Conservation (phyloP, 2,329 filamentous ascomycete genomes). For the Stachybotrys chartarum region DNA sequence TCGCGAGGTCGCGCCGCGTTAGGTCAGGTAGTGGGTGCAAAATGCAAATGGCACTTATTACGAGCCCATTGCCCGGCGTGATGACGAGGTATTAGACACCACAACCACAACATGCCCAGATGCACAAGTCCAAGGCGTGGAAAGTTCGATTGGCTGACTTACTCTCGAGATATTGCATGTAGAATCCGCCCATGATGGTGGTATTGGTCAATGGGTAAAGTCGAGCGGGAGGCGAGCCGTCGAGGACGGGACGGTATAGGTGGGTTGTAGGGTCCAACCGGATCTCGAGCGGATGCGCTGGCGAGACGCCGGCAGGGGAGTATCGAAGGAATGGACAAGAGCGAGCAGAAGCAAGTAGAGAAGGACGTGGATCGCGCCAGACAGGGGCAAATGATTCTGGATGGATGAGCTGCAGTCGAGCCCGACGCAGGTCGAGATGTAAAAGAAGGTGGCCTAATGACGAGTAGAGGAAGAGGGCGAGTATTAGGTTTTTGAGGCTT, state of each 20-base stretch:
- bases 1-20: background rate
- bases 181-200: constrained; percentile 54
- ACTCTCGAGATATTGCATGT: constrained; percentile 70
- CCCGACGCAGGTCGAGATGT: constrained; percentile 36
- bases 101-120: background rate
- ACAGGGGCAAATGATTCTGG: constrained; percentile 1
- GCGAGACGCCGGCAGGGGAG: background rate
- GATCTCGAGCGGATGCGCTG: background rate
- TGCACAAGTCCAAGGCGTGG: constrained; percentile 9
- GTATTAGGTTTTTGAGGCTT: constrained; percentile 6
- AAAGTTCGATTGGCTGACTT: constrained; percentile 37
- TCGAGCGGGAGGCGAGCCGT: background rate
- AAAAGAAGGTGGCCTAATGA: constrained; percentile 15
- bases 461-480: constrained; percentile 4
- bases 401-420: constrained; percentile 42
- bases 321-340: constrained; percentile 2
- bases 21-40: background rate
- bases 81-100: background rate
- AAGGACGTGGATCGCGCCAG: background rate
- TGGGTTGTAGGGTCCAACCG: background rate
- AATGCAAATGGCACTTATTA: background rate
- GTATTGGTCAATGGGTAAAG: constrained; percentile 16
- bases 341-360: background rate
- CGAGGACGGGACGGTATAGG: background rate
- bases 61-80: background rate